Evolutionary conservation across 805 yeast species (phyloP).

Genomic region (Maudiozyma turicensis): DNA sequence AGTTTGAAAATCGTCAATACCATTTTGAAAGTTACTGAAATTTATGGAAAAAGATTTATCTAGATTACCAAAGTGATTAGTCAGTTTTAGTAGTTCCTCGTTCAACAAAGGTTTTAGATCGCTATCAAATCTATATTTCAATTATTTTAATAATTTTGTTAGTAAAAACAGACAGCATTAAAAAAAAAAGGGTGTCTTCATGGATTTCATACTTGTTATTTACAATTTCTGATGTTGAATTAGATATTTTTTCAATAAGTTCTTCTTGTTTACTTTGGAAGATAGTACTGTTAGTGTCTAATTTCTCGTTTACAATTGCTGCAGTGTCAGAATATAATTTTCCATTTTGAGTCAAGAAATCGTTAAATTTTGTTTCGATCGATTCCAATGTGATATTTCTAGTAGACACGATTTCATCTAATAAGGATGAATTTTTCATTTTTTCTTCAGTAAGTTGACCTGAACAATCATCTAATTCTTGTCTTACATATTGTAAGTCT

Average conservation of each 20-base stretch:
- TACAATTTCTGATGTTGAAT: no score
- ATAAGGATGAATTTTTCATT: constrained; percentile 24
- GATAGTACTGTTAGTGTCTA: no score
- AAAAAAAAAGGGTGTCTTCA: neutral
- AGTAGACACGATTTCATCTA: constrained; percentile 13
- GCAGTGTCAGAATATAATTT: neutral
- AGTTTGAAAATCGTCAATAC: neutral
- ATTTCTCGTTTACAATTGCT: neutral
- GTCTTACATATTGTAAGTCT: constrained; percentile 29
- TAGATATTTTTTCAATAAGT: no score
- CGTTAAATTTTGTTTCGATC: neutral
- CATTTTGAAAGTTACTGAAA: neutral
- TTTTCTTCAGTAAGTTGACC: constrained; percentile 41
- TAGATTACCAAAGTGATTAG: neutral
- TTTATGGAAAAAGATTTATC: neutral
- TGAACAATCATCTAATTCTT: constrained; percentile 34
- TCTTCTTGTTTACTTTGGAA: no score
- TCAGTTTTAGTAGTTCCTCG: neutral
- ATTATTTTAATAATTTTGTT: neutral
- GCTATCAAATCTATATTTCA: neutral
- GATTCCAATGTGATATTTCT: constrained; percentile 3
- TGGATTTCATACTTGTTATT: no score
- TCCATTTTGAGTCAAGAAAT: neutral
- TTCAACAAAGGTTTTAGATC: neutral
- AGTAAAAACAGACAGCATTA: neutral